Base-by-base conservation (phyloP, 2,329 filamentous ascomycete species). In the Cladosporium oxysporum region DNA sequence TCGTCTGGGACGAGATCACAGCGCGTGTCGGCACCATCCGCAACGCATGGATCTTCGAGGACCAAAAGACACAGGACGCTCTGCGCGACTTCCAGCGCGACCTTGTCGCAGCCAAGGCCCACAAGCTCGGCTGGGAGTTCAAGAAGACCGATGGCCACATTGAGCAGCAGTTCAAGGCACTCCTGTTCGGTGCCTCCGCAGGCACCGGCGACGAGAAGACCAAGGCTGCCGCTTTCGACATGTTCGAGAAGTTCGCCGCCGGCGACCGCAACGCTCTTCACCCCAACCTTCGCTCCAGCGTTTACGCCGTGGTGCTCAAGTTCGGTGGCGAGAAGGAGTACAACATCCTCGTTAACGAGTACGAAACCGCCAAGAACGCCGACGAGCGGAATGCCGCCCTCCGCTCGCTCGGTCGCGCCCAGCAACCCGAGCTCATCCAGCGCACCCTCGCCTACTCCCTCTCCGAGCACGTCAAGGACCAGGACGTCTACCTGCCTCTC, bases 1-100 rank as follows among this genome's bases (percentile, higher is more conserved):
- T 97, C 47, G 94, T 98, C 3, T 98, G 94, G 94, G 93, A 92
- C 71, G 93, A 97, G 78, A 91, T 98, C 66, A 86, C 93, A 59
- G 86, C 90, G 55, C 89, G 93, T 57, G 85, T 97, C 66, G 87
- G 86, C 28, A 85, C 88, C n/a, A 85, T 98, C 41, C 90, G 93
- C 71, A 86, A 86, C 62, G 91, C 94, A 8, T 98, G 93, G 93
- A 83, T 94, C 58, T 96, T 96, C 70, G 92, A 97, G 78, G 90
- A 96, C 66, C 79, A 90, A 68, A 83, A 88, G 47, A 81, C 88
- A 59, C 89, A 87, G 71, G 87, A 93, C 69, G 91, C 90, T 5
- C 84, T 98, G 52, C 91, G 93, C 80, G 84, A 87, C 16, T 97
- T 97, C 84, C 90, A 96, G 76, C 86, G 89, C 69, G 87, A 91